These are phyloP conservation scores for Blastobotrys chiropterorum DNA, from an alignment of 805 yeast species.

Conservation along the genomic window DNA sequence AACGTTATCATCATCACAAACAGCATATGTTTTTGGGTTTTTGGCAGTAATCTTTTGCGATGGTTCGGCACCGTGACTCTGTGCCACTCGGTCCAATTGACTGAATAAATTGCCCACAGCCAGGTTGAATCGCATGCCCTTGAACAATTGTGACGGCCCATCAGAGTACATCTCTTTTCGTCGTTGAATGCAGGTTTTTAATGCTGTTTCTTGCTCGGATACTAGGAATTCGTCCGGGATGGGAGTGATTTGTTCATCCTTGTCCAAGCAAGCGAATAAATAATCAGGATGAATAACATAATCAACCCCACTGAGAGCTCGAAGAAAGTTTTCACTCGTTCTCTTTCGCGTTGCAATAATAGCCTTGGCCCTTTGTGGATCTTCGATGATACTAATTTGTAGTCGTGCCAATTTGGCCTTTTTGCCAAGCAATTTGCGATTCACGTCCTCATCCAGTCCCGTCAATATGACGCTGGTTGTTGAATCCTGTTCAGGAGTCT, in stretches of 20 bases:
- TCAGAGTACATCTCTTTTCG: not conserved
- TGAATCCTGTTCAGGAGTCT: not conserved
- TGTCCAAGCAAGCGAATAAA: not conserved
- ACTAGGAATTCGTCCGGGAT: not conserved
- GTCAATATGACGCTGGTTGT: not conserved
- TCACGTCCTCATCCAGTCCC: not conserved
- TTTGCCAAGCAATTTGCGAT: not conserved
- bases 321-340: not conserved
- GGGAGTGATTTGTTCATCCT: not conserved
- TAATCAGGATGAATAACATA: not conserved
- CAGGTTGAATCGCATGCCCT: not conserved
- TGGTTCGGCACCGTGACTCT: not conserved
- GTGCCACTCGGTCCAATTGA: not conserved
- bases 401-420: not conserved
- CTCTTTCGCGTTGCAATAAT: not conserved
- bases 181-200: not conserved
- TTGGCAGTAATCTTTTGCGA: constrained; percentile 2
- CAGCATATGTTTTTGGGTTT: not conserved
- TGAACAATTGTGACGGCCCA: not conserved
- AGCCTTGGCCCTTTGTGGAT: not conserved
- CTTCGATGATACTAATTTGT: not conserved
- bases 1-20: not conserved
- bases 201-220: not conserved
- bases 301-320: not conserved
- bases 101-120: not conserved